Base-by-base conservation (phyloP, 164 flowering plant genomes). In the Berberis vulgaris region DNA sequence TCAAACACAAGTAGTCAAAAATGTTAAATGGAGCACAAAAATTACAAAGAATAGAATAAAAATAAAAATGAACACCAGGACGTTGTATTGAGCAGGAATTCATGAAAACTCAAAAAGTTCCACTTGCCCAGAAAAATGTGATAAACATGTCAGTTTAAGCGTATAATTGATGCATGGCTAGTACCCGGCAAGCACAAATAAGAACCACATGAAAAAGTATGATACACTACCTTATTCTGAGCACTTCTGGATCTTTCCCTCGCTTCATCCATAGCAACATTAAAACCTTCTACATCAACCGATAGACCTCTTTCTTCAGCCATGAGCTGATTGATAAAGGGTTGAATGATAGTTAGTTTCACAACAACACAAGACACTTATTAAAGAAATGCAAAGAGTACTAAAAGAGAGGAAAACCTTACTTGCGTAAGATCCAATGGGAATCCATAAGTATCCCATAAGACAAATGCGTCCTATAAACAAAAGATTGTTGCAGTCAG, bases 391-490 rank as follows among this genome's bases (percentile, higher is more conserved):
- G 3, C 40, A 57, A 13, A 56, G 52, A 61, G 26, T n/a, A 10
- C 46, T 11, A 11, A n/a, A 42, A 61, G 59, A 42, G 9, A 50
- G 9, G 43, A 55, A 9, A 10, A 62, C 61, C 43, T 47, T 61
- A 95, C 99, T 92, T 95, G 97, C 49, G 99, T 95, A 71, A 95
- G 77, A 79, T 95, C 99, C 72, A 91, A 74, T 4, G 99, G 99
- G 67, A 95, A 95, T 12, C 99, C 99, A 80, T 77, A 95, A 8
- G 99, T 95, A 70, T 91, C 97, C 99, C 99, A 95, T 72, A 95
- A 75, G 63, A 88, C 69, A 83, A 95, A 95, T 11, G 99, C 99
- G 82, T 89, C 98, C 99, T 95, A 90, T 77, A 84, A 67, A n/a
- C 43, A 70, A 59, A 8, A 41, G 26, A 62, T 9, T 7, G 10